Base-by-base conservation (phyloP, 1,284 basidiomycete genomes). In the Peniophora sp. region DNA sequence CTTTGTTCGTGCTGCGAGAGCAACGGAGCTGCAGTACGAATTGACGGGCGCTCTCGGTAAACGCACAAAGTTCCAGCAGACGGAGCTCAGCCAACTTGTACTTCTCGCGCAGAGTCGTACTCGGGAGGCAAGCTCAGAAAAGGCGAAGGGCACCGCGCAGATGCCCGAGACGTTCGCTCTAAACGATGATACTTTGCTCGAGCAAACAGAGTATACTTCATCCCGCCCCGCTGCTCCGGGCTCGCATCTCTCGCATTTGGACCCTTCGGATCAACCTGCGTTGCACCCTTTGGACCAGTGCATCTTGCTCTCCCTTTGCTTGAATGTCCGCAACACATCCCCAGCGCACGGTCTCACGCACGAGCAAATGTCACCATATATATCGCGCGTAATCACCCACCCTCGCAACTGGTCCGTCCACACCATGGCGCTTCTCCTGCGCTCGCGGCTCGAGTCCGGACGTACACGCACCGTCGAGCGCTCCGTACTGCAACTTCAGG, bases 171-270 rank as follows among this genome's bases (percentile, higher is more conserved):
- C 85, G 1, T 71, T 97, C 25, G 71, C 77, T 2, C 78, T 99
- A 50, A 97, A 99, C 66, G 97, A 99, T 69, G 97, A 99, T 67
- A 97, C 94, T 0, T 75, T 99, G 10, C 78, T 99, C 43, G 97
- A 99, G 68, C 84, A 90, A 61, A 99, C 96, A 2, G 80, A 88
- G 61, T 99, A 93, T 66, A 92, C 92, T 8, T 83, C 79, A 8
- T 85, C 81, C 1, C 68, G 69, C 36, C 68, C 77, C n/a, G 65
- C 72, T 10, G 61, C 70, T 20, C 58, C 70, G 16, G 66, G 65
- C 48, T 70, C 70, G 23, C 68, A 66, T 53, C 71, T 91, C 53
- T 53, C 65, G 19, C 83, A 88, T 61, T 72, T 98, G 52, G 82
- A 96, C 64, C 94, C 94, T 0, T 75, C 84, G 3, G 70, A 81